Base-by-base conservation (phyloP, 305 asterid species). In the Ajuga reptans region DNA sequence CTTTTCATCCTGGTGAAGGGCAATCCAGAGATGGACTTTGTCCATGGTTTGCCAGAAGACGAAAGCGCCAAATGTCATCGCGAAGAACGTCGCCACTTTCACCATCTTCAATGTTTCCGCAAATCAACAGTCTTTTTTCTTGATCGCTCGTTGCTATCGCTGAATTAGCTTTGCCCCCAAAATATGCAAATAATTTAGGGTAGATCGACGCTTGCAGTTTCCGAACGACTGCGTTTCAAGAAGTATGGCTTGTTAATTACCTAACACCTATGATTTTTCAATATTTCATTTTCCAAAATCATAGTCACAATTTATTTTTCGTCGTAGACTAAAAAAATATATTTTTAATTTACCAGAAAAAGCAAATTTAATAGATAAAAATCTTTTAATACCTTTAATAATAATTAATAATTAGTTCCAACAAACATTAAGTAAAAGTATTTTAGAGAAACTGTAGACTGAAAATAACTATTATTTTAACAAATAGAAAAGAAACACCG, bases 1-100 rank as follows among this genome's bases (percentile, higher is more conserved):
- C 92, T 89, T 87, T 68, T 87, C 96, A 77, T 89, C 96, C 77
- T 87, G 92, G 79, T 70, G 95, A 66, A 87, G 96, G 74, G 96
- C 96, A 66, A 88, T 84, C 87, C 86, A 86, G 37, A 88, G 90
- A 69, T 88, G 92, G 50, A 88, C 85, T 75, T 79, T 86, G 72
- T 88, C 92, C 93, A 88, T 84, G 11, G 93, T 84, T 66, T 86
- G 81, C 92, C 92, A 88, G 82, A 86, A 88, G 65, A 82, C 65
- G 59, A 88, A 88, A 63, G 96, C 93, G 10, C 89, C 95, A 0
- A 86, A 29, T 14, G 92, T 5, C 91, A 88, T 86, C 2, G 79
- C 92, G 31, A 89, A 87, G 74, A 89, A 84, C 1, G 90, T 81
- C n/a, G 72, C 80, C 8, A 89, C 80, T 78, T 76, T 87, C 83